Evolutionary conservation across 768 basidiomycete species (phyloP).

Genomic region (Infundibulicybe gibba): DNA sequence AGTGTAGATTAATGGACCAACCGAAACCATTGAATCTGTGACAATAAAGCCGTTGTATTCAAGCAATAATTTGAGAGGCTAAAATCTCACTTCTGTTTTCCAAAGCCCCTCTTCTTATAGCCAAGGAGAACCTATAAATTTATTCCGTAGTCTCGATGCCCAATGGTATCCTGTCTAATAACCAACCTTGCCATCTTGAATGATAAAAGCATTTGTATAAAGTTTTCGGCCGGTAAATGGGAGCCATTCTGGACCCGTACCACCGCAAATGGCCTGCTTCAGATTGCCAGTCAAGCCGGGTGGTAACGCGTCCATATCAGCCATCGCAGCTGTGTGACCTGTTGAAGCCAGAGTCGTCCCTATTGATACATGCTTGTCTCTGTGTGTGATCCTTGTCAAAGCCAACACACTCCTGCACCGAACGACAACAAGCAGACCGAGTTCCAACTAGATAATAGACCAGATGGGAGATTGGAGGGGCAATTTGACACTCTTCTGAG

Average conservation of each 20-base stretch:
- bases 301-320: constrained; percentile 16
- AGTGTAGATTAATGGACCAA: constrained; percentile 9
- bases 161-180: neutral
- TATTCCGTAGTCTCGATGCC: constrained; percentile 2
- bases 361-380: neutral
- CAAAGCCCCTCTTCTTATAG: constrained; percentile 78
- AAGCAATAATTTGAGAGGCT: neutral
- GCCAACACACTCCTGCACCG: constrained; percentile 1
- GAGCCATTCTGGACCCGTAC: constrained; percentile 46
- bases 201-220: constrained; percentile 73
- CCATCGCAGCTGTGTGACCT: no score
- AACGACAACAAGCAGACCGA: neutral
- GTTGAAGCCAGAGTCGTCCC: neutral
- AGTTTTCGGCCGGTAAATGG: constrained; percentile 34
- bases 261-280: constrained; percentile 25
- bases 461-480: neutral
- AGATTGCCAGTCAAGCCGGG: constrained; percentile 40
- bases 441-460: neutral
- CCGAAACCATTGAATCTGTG: constrained; percentile 85
- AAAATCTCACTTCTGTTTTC: constrained; percentile 49
- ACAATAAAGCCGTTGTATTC: neutral
- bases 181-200: constrained; percentile 46
- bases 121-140: constrained; percentile 61
- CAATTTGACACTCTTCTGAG: neutral
- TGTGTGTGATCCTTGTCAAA: no score